Evolutionary conservation across 2,329 filamentous ascomycete species (phyloP).

Genomic region (Microdochium paspali): DNA sequence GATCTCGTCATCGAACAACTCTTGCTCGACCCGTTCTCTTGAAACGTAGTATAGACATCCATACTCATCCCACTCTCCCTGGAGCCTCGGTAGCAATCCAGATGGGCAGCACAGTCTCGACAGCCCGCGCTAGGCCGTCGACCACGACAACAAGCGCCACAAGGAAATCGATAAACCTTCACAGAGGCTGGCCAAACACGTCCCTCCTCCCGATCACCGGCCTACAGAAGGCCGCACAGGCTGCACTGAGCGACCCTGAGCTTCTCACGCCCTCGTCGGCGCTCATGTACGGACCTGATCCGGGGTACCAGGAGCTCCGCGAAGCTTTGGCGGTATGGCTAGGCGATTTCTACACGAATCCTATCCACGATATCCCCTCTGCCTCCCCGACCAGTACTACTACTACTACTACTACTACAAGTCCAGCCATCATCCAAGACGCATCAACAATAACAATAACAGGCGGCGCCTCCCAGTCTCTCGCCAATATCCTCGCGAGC

Average conservation of each 20-base stretch:
- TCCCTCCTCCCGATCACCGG: slow-evolving; percentile 55
- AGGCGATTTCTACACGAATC: slow-evolving; percentile 42
- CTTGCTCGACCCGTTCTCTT: too few species aligned
- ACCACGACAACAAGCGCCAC: too few species aligned
- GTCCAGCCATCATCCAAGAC: slow-evolving; percentile 5
- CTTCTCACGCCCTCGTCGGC: slow-evolving; percentile 44
- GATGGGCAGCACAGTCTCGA: neutral
- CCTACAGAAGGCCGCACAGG: slow-evolving; percentile 50
- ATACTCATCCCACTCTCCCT: too few species aligned
- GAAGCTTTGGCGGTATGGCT: slow-evolving; percentile 64
- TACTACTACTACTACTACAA: slow-evolving; percentile 22
- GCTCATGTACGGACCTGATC: slow-evolving; percentile 73
- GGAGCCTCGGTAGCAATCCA: too few species aligned
- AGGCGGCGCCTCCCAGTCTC: slow-evolving; percentile 75
- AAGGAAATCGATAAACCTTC: slow-evolving; percentile 54
- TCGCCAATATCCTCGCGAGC: slow-evolving; percentile 67
- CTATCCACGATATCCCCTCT: slow-evolving; percentile 7
- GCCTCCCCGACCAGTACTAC: neutral
- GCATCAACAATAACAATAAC: slow-evolving; percentile 61
- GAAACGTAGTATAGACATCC: too few species aligned
- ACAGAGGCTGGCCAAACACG: slow-evolving; percentile 58
- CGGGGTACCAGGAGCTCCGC: slow-evolving; percentile 63
- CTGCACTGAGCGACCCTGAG: slow-evolving; percentile 49
- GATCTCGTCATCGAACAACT: too few species aligned
- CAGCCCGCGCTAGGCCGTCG: too few species aligned